These are phyloP conservation scores for Rhytidhysteron rufulum DNA, from an alignment of 2,329 filamentous ascomycete genomes.

Conservation along the genomic window DNA sequence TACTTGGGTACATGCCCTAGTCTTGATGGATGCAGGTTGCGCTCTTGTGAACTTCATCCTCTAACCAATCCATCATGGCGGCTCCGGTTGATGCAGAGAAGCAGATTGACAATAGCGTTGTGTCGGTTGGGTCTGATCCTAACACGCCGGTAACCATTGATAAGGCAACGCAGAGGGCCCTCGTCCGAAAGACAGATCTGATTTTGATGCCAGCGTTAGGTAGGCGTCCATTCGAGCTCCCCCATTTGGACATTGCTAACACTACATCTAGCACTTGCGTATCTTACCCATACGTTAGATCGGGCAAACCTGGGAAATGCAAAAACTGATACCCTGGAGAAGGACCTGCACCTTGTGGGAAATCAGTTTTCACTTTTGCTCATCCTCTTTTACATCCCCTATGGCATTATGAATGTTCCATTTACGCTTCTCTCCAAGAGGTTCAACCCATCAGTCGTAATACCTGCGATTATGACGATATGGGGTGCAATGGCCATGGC, in stretches of 20 bases:
- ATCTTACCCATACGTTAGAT: conserved; percentile 11
- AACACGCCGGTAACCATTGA: neutral
- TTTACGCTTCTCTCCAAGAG: conserved; percentile 5
- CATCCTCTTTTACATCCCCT: conserved; percentile 32
- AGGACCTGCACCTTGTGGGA: conserved; percentile 22
- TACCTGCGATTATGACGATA: conserved; percentile 5
- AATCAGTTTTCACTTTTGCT: conserved; percentile 30
- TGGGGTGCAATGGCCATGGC: conserved; percentile 6
- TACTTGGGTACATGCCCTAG: neutral
- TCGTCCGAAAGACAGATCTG: neutral
- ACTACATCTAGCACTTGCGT: neutral
- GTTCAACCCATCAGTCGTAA: conserved; percentile 4
- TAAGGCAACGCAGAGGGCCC: neutral
- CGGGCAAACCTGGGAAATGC: conserved; percentile 30
- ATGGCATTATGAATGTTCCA: conserved; percentile 10
- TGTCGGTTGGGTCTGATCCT: neutral
- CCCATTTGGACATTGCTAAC: neutral
- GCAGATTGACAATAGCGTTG: too few species aligned
- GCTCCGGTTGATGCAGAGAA: neutral
- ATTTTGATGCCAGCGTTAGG: neutral
- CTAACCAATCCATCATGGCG: neutral
- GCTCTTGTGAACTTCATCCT: too few species aligned
- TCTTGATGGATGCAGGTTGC: neutral
- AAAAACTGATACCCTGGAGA: conserved; percentile 26
- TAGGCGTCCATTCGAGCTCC: neutral